A percentile compares a stretch with the other conserved stretches of the same genome.
Evolutionary conservation across 2,329 filamentous ascomycete species (phyloP).

Genomic region (Ceratocystis smalleyi): DNA sequence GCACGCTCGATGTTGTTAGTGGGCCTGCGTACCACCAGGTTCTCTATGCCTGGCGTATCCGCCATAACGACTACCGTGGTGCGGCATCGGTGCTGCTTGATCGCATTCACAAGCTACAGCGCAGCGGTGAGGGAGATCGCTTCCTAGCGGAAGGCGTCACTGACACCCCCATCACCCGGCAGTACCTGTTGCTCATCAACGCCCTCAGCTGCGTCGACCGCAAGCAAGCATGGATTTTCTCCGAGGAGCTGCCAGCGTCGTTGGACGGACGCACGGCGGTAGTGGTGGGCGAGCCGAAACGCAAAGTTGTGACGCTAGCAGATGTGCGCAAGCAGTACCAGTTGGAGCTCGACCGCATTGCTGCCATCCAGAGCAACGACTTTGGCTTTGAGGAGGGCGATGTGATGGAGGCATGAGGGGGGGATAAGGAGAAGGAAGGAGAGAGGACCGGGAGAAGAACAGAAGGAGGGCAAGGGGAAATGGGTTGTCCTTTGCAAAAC

Average conservation of each 20-base stretch:
- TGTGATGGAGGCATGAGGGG: constrained; percentile 31
- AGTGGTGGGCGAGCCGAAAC: constrained; percentile 30
- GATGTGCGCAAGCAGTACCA: constrained; percentile 84
- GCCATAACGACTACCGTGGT: constrained; percentile 72
- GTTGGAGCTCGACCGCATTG: constrained; percentile 73
- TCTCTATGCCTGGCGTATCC: constrained; percentile 79
- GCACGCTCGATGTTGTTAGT: constrained; percentile 47
- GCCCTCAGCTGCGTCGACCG: constrained; percentile 70
- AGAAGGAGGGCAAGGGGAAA: background rate
- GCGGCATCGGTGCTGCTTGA: constrained; percentile 48
- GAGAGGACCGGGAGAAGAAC: too few species aligned
- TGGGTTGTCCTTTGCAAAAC: background rate
- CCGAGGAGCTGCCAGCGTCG: constrained; percentile 27
- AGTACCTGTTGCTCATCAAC: constrained; percentile 87
- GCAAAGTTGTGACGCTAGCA: constrained; percentile 68
- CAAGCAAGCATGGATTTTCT: constrained; percentile 64
- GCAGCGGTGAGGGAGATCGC: constrained; percentile 30
- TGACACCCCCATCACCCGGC: constrained; percentile 51
- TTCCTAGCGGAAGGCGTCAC: constrained; percentile 42
- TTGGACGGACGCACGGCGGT: constrained; percentile 16
- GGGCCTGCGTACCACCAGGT: constrained; percentile 78
- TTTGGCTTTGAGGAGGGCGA: constrained; percentile 56
- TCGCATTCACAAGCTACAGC: constrained; percentile 45
- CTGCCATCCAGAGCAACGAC: constrained; percentile 74
- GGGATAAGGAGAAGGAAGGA: background rate